These are phyloP conservation scores for Arthroderma sp. DNA, from an alignment of 2,329 filamentous ascomycete species.

Conservation along the genomic window DNA sequence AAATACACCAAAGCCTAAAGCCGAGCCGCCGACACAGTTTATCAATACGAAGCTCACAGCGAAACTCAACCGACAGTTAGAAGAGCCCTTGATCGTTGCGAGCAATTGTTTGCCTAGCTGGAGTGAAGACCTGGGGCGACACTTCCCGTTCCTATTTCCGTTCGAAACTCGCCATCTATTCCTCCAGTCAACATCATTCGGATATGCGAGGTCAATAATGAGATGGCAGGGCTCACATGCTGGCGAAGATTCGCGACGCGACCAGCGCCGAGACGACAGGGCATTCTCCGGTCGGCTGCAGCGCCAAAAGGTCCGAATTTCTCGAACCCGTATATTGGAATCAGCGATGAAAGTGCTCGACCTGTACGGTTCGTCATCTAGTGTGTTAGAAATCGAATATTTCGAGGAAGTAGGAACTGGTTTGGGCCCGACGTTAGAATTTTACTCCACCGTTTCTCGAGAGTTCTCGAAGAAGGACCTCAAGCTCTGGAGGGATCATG, in stretches of 20 bases:
- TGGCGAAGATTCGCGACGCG: slow-evolving; percentile 64
- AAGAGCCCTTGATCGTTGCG: slow-evolving; percentile 91
- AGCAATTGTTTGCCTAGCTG: slow-evolving; percentile 92
- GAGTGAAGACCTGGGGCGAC: slow-evolving; percentile 85
- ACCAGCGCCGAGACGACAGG: slow-evolving; percentile 73
- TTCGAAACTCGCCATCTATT: slow-evolving; percentile 97
- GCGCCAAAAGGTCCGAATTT: slow-evolving; percentile 95
- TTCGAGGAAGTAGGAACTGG: slow-evolving; percentile 98
- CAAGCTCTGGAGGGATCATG: slow-evolving; percentile 89
- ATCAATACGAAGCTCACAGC: slow-evolving; percentile 98
- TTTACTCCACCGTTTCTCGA: slow-evolving; percentile 93
- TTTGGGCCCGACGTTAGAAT: slow-evolving; percentile 86
- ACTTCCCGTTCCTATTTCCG: slow-evolving; percentile 94
- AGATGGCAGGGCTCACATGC: slow-evolving; percentile 90
- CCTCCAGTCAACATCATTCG: slow-evolving; percentile 94
- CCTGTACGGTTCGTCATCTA: slow-evolving; percentile 90
- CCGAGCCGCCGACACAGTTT: slow-evolving; percentile 81
- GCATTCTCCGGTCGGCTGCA: slow-evolving; percentile 85
- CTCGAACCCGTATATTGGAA: slow-evolving; percentile 83
- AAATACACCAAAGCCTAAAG: slow-evolving; percentile 54
- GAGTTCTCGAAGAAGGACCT: slow-evolving; percentile 97
- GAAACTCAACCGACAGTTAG: slow-evolving; percentile 90
- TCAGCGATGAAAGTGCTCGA: slow-evolving; percentile 99
- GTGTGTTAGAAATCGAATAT: slow-evolving; percentile 92
- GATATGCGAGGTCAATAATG: slow-evolving; percentile 92